Percentiles rank a stretch among this genome's conserved stretches.
phyloP scores from a whole-genome alignment of 495 filamentous ascomycete species.

The Penicillium goetzii region DNA sequence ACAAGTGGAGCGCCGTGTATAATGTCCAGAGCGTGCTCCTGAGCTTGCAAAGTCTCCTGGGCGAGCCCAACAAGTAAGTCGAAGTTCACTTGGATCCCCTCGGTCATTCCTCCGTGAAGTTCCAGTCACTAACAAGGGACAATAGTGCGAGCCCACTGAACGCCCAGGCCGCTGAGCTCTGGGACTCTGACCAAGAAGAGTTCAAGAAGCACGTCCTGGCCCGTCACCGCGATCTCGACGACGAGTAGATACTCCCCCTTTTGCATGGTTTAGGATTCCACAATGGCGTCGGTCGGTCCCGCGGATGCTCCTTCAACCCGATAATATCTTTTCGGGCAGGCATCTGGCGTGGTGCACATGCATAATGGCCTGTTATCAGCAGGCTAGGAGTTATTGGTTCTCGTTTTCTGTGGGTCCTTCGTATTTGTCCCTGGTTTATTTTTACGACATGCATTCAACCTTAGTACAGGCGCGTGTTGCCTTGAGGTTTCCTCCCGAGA shows the following conservation, averaged over 20 bases:
- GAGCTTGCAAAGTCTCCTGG: conserved; percentile 91
- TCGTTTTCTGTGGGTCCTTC: conserved; percentile 17
- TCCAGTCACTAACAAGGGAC: conserved; percentile 19
- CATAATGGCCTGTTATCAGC: conserved; percentile 33
- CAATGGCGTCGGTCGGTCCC: conserved; percentile 25
- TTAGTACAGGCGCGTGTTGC: conserved; percentile 20
- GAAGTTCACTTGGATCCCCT: not conserved
- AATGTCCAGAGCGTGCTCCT: conserved; percentile 91
- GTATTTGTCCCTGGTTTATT: conserved; percentile 14
- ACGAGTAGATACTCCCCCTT: conserved; percentile 42
- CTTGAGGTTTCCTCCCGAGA: not conserved
- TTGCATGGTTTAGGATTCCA: conserved; percentile 24
- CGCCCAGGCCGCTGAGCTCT: conserved; percentile 92
- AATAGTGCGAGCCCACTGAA: conserved; percentile 89
- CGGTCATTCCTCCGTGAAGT: not conserved
- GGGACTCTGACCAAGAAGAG: conserved; percentile 86
- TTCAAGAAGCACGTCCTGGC: conserved; percentile 79
- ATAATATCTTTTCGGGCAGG: not conserved
- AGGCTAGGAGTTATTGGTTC: conserved; percentile 37
- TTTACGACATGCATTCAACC: conserved; percentile 23
- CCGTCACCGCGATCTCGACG: conserved; percentile 63
- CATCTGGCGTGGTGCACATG: conserved; percentile 27
- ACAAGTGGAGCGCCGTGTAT: conserved; percentile 96
- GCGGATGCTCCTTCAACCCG: conserved; percentile 9
- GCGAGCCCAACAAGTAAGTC: conserved; percentile 94